Evolutionary conservation across 2,329 filamentous ascomycete species (phyloP).

Genomic region (Immersiporthe knoxdaviesiana): DNA sequence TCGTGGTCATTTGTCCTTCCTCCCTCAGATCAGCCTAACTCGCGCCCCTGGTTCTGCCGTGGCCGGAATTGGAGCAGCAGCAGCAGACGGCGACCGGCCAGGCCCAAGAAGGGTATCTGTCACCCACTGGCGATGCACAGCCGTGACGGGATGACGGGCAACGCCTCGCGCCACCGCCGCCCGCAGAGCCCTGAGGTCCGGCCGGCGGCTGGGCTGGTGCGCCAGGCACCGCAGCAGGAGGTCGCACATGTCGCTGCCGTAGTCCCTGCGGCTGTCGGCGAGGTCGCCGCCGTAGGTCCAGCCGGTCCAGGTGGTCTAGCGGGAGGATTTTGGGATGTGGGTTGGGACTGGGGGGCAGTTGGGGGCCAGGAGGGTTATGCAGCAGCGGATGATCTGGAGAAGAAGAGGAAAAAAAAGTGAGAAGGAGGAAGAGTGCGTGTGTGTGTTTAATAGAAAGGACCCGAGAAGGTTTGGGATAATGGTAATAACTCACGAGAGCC

Average conservation of each 20-base stretch:
- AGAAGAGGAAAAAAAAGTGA: no score
- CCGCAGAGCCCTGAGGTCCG: neutral
- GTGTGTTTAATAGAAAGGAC: no score
- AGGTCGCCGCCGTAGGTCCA: conserved; percentile 22
- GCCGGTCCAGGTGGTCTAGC: neutral
- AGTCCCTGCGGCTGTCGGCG: neutral
- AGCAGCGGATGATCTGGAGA: neutral
- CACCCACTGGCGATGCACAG: neutral
- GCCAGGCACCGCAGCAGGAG: conserved; percentile 9
- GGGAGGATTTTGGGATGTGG: neutral
- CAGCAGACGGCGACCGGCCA: neutral
- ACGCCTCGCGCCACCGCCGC: neutral
- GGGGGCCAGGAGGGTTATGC: neutral
- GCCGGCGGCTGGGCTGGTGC: conserved; percentile 13
- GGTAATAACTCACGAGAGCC: conserved; percentile 4
- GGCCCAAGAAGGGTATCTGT: neutral
- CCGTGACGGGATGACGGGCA: neutral
- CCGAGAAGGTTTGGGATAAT: no score
- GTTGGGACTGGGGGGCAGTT: neutral
- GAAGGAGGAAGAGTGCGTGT: no score
- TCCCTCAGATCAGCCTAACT: neutral
- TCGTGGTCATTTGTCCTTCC: neutral
- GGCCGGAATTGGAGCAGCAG: neutral
- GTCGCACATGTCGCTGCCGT: conserved; percentile 4
- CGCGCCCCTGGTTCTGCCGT: neutral